Evolutionary conservation across 495 filamentous ascomycete species (phyloP), one percentile per base, ranked within the genome.

Genomic region (Talaromyces nanjingensis): DNA sequence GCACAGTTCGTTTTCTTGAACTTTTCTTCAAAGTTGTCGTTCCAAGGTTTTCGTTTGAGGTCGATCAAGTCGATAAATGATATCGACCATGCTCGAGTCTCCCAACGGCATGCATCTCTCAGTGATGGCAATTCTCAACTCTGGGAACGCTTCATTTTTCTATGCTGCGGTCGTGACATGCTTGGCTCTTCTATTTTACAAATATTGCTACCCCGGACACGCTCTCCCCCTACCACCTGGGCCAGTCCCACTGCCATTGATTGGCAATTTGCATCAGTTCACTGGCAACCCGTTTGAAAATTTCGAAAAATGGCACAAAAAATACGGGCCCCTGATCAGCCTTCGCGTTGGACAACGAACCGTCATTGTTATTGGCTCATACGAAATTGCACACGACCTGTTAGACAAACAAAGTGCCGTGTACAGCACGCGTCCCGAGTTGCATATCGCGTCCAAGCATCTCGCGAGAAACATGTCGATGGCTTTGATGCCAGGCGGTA

Each of bases 311-410:
- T 90, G 87, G 87, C 78, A 78, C 49, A 77, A 84, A 54, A 70
- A 80, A 64, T 88, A 86, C 66, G 87, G 87, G 0, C 83, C 84
- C 3, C 83, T 90, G 47, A 89, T 86, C 68, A 77, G 84, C 64
- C 76, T 83, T 18, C 74, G 84, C 56, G 78, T 86, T 12, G 85
- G 83, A 34, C 84, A 84, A 12, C 76, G 74, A 52, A 77, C 77
- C 18, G 77, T 86, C 57, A 83, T 89, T 45, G 83, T 86, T 71
- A 82, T 89, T 33, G 84, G 83, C 0, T 81, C 79, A 7, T 83
- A 86, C 33, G 70, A 79, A 25, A 74, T 86, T 5, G 83, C 86
- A 16, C 73, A 81, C 22, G 85, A 89, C 22, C 72, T 90, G 0
- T 75, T 90, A 3, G 80, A 85, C n/a, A 80, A 82, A 59, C 71